Evolutionary conservation across 352 stramenopile species (phyloP).

Genomic region (Globisporangium acanthophoron): DNA sequence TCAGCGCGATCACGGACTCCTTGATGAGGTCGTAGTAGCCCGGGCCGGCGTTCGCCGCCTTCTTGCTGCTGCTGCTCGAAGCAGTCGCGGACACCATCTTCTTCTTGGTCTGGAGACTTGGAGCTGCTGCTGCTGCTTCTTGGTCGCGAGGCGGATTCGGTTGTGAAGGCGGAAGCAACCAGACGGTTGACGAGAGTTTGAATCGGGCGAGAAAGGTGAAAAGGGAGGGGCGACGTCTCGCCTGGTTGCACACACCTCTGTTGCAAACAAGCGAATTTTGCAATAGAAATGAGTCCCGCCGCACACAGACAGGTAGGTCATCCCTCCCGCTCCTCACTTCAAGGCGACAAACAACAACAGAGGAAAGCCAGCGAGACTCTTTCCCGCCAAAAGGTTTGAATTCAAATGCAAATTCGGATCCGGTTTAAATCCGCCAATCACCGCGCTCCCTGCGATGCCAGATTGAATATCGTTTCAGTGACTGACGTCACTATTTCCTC

Average conservation of each 20-base stretch:
- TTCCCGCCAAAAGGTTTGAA: no score
- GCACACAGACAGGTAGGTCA: not conserved
- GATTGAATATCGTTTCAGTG: no score
- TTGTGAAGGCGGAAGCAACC: not conserved
- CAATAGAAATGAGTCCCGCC: not conserved
- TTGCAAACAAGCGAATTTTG: not conserved
- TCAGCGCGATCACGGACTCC: constrained; percentile 88
- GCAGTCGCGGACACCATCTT: constrained; percentile 42
- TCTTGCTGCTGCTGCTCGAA: constrained; percentile 16
- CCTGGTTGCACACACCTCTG: not conserved
- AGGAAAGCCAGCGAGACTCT: no score
- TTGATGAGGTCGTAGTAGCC: constrained; percentile 92
- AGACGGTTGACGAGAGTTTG: no score
- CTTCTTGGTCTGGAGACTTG: not conserved
- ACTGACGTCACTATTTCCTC: no score
- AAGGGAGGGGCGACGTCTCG: not conserved
- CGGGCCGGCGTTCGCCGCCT: constrained; percentile 58
- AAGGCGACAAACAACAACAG: not conserved
- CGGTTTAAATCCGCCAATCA: no score
- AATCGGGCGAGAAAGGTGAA: not conserved
- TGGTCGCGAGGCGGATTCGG: not conserved
- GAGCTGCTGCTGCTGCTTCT: not conserved
- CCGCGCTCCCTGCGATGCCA: no score
- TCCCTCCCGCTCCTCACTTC: not conserved
- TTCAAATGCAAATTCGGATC: no score